Evolutionary conservation across 2,329 filamentous ascomycete genomes (phyloP).

Genomic region (Pezicula carpinea): DNA sequence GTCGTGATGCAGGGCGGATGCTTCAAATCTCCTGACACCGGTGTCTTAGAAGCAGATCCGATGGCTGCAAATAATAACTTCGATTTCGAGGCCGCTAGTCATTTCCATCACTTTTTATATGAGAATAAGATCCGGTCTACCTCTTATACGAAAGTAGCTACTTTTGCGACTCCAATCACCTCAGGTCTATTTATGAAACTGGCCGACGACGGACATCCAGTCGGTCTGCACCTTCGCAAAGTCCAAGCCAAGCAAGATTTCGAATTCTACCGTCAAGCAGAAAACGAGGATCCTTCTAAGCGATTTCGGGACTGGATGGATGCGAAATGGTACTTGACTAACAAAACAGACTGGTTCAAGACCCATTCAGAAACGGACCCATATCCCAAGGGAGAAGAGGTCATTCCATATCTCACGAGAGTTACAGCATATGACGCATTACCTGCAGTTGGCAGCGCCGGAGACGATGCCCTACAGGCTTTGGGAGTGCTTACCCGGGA

Average conservation of each 20-base stretch:
- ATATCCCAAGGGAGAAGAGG: slow-evolving; percentile 13
- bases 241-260: slow-evolving; percentile 20
- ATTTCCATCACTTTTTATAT: slow-evolving; percentile 18
- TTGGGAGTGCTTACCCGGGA: slow-evolving; percentile 7
- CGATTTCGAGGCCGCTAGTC: slow-evolving; percentile 11
- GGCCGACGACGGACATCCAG: slow-evolving; percentile 11
- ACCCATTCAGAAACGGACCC: slow-evolving; percentile 8
- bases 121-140: slow-evolving; percentile 15
- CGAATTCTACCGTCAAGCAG: slow-evolving; percentile 18
- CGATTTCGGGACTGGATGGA: slow-evolving; percentile 18
- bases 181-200: slow-evolving; percentile 15
- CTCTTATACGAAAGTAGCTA: slow-evolving; percentile 20
- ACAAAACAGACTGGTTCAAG: slow-evolving; percentile 16
- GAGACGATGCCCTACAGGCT: slow-evolving; percentile 17
- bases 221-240: slow-evolving; percentile 18
- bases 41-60: slow-evolving; percentile 4
- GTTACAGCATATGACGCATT: slow-evolving; percentile 25
- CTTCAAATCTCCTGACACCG: slow-evolving; percentile 3
- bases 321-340: slow-evolving; percentile 19
- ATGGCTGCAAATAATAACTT: slow-evolving; percentile 23
- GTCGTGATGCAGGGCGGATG: slow-evolving; percentile 23
- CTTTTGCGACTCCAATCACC: slow-evolving; percentile 16
- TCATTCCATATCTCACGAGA: slow-evolving; percentile 21
- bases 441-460: slow-evolving; percentile 21
- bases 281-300: slow-evolving; percentile 4